phyloP scores from a whole-genome alignment of 129 eudicot genomes.

The Heracleum sosnowskyi region DNA sequence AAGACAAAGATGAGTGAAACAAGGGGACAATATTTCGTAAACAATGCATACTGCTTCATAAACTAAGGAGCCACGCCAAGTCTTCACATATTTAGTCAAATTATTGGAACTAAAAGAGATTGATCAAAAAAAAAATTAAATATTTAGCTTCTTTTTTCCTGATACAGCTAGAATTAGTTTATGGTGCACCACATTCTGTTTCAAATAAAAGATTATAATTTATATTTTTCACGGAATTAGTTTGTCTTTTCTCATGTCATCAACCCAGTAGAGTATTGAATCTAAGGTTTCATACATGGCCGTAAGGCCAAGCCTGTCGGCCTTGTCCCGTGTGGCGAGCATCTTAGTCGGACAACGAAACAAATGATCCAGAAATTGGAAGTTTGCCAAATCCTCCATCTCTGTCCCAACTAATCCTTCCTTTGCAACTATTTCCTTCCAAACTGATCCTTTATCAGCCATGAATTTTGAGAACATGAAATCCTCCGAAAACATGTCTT shows the following conservation, averaged over 20 bases:
- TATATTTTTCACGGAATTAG: conserved; percentile 48
- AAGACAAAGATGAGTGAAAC: conserved; percentile 47
- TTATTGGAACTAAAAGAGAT: neutral
- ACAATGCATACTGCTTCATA: neutral
- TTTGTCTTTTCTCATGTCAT: conserved; percentile 67
- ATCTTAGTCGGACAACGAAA: conserved; percentile 68
- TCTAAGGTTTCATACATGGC: conserved; percentile 49
- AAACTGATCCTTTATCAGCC: conserved; percentile 54
- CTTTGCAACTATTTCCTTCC: conserved; percentile 62
- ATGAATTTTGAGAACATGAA: conserved; percentile 35
- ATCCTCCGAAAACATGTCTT: conserved; percentile 34
- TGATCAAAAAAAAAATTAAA: neutral
- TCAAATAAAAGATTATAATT: conserved; percentile 9
- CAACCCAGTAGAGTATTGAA: conserved; percentile 73
- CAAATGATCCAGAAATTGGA: conserved; percentile 60
- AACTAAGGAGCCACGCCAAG: conserved; percentile 4
- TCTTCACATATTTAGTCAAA: neutral
- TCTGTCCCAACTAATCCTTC: conserved; percentile 51
- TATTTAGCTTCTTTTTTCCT: neutral
- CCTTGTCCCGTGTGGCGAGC: conserved; percentile 64
- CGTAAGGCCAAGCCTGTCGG: conserved; percentile 58
- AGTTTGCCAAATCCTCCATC: conserved; percentile 74
- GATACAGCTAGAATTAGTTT: conserved; percentile 14
- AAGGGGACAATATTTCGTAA: conserved; percentile 19
- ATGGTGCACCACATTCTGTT: conserved; percentile 38